Evolutionary conservation across 306 rosid genomes (phyloP).

Genomic region (Ziziphus jujuba): DNA sequence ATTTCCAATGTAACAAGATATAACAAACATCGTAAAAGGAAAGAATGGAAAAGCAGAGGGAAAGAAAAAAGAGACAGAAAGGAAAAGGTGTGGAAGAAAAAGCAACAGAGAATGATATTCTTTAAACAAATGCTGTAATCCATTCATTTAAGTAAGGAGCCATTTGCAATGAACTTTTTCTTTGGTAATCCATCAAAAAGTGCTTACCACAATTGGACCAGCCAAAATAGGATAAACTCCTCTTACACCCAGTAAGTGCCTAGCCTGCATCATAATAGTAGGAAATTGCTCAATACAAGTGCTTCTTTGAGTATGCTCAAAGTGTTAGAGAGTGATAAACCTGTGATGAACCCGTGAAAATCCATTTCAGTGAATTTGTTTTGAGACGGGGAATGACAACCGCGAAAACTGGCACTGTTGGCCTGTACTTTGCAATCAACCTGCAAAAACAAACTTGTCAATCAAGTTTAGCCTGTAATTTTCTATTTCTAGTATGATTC

Average conservation of each 20-base stretch:
- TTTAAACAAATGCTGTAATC: too few relatives aligned
- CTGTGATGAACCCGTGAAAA: slow-evolving; percentile 12
- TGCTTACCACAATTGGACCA: slow-evolving; percentile 3
- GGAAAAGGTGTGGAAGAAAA: too few relatives aligned
- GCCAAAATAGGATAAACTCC: slow-evolving; percentile 22
- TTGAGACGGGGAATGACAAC: slow-evolving; percentile 46
- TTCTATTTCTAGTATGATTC: not conserved
- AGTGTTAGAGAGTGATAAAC: not conserved
- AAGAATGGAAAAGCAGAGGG: too few relatives aligned
- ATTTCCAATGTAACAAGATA: too few relatives aligned
- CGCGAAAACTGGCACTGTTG: slow-evolving; percentile 54
- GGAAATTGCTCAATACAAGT: not conserved
- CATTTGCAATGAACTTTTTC: too few relatives aligned
- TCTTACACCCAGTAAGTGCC: slow-evolving; percentile 20
- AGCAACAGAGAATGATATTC: too few relatives aligned
- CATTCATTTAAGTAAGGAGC: too few relatives aligned
- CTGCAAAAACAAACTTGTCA: slow-evolving; percentile 10
- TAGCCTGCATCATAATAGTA: slow-evolving; percentile 1
- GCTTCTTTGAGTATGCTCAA: not conserved
- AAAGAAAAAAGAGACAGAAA: too few relatives aligned
- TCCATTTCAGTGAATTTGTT: slow-evolving; percentile 49
- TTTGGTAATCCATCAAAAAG: not conserved
- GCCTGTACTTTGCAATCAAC: slow-evolving; percentile 56
- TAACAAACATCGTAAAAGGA: not conserved
- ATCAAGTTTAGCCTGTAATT: not conserved